These are phyloP conservation scores for Moringa oleifera DNA, from an alignment of 345 rosid species.

Conservation along the genomic window DNA sequence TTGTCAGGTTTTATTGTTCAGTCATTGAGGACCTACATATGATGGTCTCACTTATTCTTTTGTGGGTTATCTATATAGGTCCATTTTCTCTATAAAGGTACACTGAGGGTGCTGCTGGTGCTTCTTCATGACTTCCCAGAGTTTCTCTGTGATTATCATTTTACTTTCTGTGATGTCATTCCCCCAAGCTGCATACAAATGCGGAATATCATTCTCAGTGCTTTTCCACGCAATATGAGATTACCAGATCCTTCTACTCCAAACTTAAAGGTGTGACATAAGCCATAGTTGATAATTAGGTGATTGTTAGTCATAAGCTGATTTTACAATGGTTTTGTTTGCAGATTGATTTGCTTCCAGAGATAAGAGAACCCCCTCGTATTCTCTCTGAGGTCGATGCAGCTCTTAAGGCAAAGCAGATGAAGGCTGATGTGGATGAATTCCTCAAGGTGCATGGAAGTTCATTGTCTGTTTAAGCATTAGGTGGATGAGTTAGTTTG, in stretches of 20 bases:
- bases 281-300: conserved; percentile 5
- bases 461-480: neutral
- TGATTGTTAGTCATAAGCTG: conserved; percentile 1
- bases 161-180: conserved; percentile 94
- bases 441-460: conserved; percentile 62
- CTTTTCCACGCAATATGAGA: conserved; percentile 95
- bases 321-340: conserved; percentile 1
- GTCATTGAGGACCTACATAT: neutral
- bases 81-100: conserved; percentile 80
- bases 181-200: conserved; percentile 99
- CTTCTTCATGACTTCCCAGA: conserved; percentile 98
- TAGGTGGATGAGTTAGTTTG: conserved; percentile 3
- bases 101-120: conserved; percentile 88
- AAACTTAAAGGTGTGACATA: conserved; percentile 49
- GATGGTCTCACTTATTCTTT: conserved; percentile 4
- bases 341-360: conserved; percentile 95
- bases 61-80: conserved; percentile 39
- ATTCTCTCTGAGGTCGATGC: conserved; percentile 92
- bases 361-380: conserved; percentile 74
- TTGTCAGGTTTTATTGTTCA: neutral
- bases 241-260: conserved; percentile 98
- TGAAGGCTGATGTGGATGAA: conserved; percentile 90
- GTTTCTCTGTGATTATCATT: conserved; percentile 95
- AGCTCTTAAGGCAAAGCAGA: conserved; percentile 67
- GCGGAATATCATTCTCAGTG: conserved; percentile 94